Base-by-base conservation (phyloP, 352 stramenopile species). In the Phytophthora citricola region DNA sequence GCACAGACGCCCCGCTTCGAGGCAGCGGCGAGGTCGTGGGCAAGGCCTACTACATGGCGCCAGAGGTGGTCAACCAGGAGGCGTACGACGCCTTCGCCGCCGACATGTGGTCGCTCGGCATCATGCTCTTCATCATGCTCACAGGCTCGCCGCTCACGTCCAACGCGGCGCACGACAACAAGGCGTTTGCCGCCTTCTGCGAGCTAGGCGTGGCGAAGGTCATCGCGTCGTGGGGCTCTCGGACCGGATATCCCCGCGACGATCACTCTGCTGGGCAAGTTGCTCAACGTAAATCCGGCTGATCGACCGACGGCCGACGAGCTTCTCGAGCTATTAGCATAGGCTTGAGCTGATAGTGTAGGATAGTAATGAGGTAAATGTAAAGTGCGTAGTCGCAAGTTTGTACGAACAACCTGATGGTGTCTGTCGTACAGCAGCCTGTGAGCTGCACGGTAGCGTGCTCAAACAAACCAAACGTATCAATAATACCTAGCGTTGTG, bases 81-180 rank as follows among this genome's bases (percentile, higher is more conserved):
- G 59, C 36, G 24, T 89, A 89, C 71, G 72, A 86, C 38, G 79
- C 78, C 0, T 59, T 61, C 11, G 77, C 68, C 4, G 82, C 79
- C 22, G 82, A 91, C 48, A 79, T 88, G 69, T 89, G 79, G 81
- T 87, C 81, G 22, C 66, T 91, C 5, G 79, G 81, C 4, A 71
- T 91, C 44, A 76, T 91, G 64, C 63, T 91, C 3, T 91, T 88
- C 65, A 79, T 89, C 49, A 81, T 91, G 78, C 59, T 91, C 15
- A 84, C 79, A 0, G 82, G 79, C 0, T 84, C 81, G 5, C 79
- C 78, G 15, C 72, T 87, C 31, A 57, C 9, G 60, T 70, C 43
- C 63, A 79, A 2, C 59, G 75, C 75, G 0, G 64, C 67, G 1
- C 43, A 47, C 8, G 34, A 63, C 5, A 76, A 87, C 26, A 73